Conservation (phyloP, 306 rosid genomes). For the Trichosanthes cucumerina region DNA sequence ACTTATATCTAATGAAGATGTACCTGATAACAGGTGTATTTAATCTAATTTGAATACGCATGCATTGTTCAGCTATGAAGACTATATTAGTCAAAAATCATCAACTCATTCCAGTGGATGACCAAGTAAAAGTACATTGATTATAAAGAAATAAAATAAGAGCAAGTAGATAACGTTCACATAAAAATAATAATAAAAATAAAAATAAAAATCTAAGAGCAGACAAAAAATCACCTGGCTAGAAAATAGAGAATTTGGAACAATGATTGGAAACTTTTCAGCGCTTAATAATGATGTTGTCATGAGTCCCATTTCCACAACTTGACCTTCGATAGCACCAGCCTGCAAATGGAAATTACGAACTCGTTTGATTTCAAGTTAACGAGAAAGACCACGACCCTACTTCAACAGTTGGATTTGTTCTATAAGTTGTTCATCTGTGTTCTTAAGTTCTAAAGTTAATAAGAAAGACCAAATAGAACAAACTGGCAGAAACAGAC, state of each 20-base stretch:
- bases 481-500: background rate
- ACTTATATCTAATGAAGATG: background rate
- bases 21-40: background rate
- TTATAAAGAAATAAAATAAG: background rate
- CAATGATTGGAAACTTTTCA: slow-evolving; percentile 82
- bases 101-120: too few relatives aligned
- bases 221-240: slow-evolving; percentile 46
- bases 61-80: background rate
- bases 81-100: background rate
- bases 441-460: too few relatives aligned
- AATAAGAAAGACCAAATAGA: background rate
- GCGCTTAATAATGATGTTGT: slow-evolving; percentile 69
- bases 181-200: background rate
- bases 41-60: background rate
- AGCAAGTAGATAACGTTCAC: background rate
- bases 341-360: slow-evolving; percentile 42
- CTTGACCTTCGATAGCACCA: slow-evolving; percentile 87
- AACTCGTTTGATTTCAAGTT: background rate
- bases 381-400: background rate
- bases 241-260: slow-evolving; percentile 80
- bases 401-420: too few relatives aligned
- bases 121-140: background rate
- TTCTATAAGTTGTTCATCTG: too few relatives aligned
- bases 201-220: background rate
- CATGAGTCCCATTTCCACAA: slow-evolving; percentile 88